Base-by-base conservation (phyloP, 2,329 filamentous ascomycete species). In the Calycina marina region DNA sequence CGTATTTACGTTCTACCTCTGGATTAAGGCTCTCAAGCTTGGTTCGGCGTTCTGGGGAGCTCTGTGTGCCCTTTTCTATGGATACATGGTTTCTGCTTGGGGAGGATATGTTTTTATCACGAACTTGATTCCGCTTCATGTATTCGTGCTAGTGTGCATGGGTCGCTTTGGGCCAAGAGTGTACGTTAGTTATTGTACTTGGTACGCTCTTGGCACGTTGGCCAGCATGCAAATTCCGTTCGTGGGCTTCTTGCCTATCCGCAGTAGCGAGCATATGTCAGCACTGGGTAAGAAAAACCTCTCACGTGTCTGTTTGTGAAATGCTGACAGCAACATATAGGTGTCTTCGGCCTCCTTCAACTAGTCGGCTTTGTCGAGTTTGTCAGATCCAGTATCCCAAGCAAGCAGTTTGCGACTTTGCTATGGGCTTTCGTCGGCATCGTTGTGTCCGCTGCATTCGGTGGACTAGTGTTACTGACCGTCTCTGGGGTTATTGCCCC, bases 41-140 rank as follows among this genome's bases (percentile, higher is more conserved):
- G 90, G 90, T 15, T 96, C 90, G 31, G 85, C 93, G 56, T 81
- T 94, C 59, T 98, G 88, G 88, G 88, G 85, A 47, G 86, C 83
- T 22, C 66, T 94, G 41, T 90, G 86, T 48, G 90, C 90, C 26
- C 68, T 98, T 34, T 96, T 92, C 62, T 98, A 98, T 60, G 90
- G 90, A 52, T 98, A 98, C 73, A 98, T 98, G 90, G 90, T 98
- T 43, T 90, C 88, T 30, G 93, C 92, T 12, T 98, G 90, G 90
- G 90, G 90, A 68, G 90, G 90, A 53, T 98, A 98, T 58, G 90
- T 93, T 51, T 98, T 98, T 71, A 98, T 98, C 54, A 98, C 92
- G 40, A 94, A 93, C 56, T 63, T 98, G 59, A 75, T 98, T 38
- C 90, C 90, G 22, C 72, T 98, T 45, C 90, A 98, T 58, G 77